Percentiles rank a stretch among this genome's conserved stretches.
phyloP scores from a whole-genome alignment of 192 early-diverging fungal species.

The Rhizoclosmatium sp. region DNA sequence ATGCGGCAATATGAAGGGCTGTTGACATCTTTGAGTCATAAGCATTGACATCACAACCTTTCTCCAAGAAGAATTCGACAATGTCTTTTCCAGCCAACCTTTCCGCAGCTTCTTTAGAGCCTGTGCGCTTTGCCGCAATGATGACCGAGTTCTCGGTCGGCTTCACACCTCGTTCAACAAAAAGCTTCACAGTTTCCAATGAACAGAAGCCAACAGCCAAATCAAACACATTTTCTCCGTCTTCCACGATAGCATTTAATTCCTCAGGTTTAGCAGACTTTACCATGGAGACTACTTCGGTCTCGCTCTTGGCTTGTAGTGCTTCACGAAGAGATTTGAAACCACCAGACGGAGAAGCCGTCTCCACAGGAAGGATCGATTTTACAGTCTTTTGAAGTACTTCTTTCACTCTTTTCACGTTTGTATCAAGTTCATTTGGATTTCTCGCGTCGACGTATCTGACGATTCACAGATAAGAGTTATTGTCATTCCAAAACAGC shows the following conservation, averaged over 20 bases:
- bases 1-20: slow-evolving; percentile 23
- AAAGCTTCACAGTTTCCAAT: neutral
- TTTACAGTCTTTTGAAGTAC: neutral
- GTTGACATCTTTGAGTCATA: neutral
- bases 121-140: neutral
- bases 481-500: neutral
- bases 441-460: slow-evolving; percentile 7
- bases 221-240: neutral
- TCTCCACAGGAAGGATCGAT: neutral
- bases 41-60: slow-evolving; percentile 21
- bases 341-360: neutral
- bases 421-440: neutral
- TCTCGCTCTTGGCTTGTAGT: neutral
- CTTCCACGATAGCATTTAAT: neutral
- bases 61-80: neutral
- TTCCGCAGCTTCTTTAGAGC: neutral
- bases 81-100: neutral
- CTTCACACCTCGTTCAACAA: neutral
- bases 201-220: neutral
- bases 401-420: neutral
- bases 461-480: neutral
- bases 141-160: neutral
- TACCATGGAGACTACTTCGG: neutral
- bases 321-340: slow-evolving; percentile 13
- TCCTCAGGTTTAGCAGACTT: neutral